These are phyloP conservation scores for Ceriops tagal DNA, from an alignment of 345 rosid genomes.

Conservation along the genomic window DNA sequence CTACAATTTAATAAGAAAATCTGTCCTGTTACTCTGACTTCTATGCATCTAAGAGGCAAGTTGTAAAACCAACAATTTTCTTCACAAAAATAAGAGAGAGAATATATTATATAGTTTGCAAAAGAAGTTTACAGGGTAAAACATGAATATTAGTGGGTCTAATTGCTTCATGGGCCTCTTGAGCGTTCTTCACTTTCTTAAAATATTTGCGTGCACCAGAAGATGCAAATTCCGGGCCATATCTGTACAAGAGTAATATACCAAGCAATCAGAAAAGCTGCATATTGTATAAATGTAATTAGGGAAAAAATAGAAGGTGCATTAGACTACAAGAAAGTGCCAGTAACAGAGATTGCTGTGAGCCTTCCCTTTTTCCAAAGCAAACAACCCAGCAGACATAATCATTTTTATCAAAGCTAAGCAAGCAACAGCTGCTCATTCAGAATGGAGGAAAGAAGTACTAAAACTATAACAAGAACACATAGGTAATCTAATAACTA, in stretches of 20 bases:
- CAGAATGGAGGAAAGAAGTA: too few relatives aligned
- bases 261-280: background rate
- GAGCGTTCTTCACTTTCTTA: constrained; percentile 95
- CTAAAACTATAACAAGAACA: too few relatives aligned
- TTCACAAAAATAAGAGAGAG: constrained; percentile 6
- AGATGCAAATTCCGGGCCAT: constrained; percentile 61
- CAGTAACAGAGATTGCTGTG: too few relatives aligned
- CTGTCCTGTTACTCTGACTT: constrained; percentile 7
- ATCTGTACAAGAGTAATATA: constrained; percentile 43
- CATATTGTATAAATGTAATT: background rate
- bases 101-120: constrained; percentile 14
- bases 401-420: too few relatives aligned
- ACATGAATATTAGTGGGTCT: constrained; percentile 82
- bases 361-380: too few relatives aligned
- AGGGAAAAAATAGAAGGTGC: background rate
- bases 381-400: too few relatives aligned
- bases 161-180: constrained; percentile 99
- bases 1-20: constrained; percentile 41
- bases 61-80: constrained; percentile 10
- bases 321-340: too few relatives aligned
- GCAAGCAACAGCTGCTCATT: too few relatives aligned
- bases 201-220: constrained; percentile 66
- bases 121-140: constrained; percentile 61
- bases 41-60: background rate
- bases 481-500: too few relatives aligned